Base-by-base conservation (phyloP, 1,284 basidiomycete genomes). In the Binderoboletus segoi region DNA sequence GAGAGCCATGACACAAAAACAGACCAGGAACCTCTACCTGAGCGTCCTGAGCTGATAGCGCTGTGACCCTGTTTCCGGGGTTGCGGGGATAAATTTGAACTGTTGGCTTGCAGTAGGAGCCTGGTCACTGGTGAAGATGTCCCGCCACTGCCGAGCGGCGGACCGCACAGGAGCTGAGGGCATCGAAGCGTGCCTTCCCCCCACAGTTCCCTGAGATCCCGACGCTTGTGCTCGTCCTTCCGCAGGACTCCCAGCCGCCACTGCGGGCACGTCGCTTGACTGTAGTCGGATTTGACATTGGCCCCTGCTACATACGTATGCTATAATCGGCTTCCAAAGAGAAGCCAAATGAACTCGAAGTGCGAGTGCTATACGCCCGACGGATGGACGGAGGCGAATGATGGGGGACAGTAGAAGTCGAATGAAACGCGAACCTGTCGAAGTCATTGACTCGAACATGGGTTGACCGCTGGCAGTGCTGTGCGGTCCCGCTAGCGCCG, bases 51-150 rank as follows among this genome's bases (percentile, higher is more conserved):
- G 2, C 10, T 33, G 10, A 51, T 66, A 63, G 4, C 65, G 48
- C 41, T 48, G 63, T 24, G 63, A 67, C 18, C 37, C 53, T 20
- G 24, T 7, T 16, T 63, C 61, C 4, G 61, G 65, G 38, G 43
- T 63, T 3, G 65, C 56, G 26, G 63, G 56, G 13, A 37, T 5
- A 12, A n/a, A 28, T 7, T 41, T 10, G 12, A 21, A 18, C 24
- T 26, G 15, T 3, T 21, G 18, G 5, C 20, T 24, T 11, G 57
- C 41, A 26, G 24, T 24, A 18, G 37, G 51, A n/a, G 23, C 20
- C 5, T 26, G 45, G 37, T 45, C 47, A 32, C 3, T 50, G 15
- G 42, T 28, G 26, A 53, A n/a, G 16, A 37, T 37, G 3, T 44
- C 47, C 35, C 43, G 13, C 63, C 35, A 61, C 32, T 8, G 20